Base-by-base conservation (phyloP, 352 stramenopile genomes). In the Globisporangium spinosum region DNA sequence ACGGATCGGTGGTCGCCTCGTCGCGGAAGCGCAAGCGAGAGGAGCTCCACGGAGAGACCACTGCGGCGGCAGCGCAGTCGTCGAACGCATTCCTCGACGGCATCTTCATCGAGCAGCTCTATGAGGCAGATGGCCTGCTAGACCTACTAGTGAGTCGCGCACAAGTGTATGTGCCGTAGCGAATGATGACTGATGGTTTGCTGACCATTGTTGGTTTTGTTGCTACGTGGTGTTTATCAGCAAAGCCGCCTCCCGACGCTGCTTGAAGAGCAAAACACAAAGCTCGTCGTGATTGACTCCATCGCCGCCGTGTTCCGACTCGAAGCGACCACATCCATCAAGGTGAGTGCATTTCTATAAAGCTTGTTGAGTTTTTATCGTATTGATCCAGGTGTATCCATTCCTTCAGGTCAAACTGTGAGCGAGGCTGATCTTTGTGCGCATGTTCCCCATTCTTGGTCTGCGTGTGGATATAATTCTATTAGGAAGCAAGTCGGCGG, bases 41-140 rank as follows among this genome's bases (percentile, higher is more conserved):
- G 32, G 20, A 61, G 8, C 54, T 27, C 38, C 7, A 27, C 7
- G 32, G 15, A n/a, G 58, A 45, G 35, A n/a, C 15, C 1, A 17
- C 20, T 3, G 5, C 20, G 8, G n/a, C 22, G 22, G 58, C n/a
- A 22, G 43, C n/a, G 34, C 22, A 40, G 20, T 51, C 51, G 13
- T 70, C 64, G 23, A 73, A 38, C 64, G 77, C 77, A 25, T 90
- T 93, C 45, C 72, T 95, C 27, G 83, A 95, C 68, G 70, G 74
- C 17, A 89, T 94, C 47, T 94, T 93, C 63, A 80, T 94, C 23
- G 82, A 94, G 61, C 80, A 91, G 68, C 72, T 91, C 35, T 92
- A 91, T 58, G 85, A 90, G 53, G 75, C 81, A 9, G 76, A 87
- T 3, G 83, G 85, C 43, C 76, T 94, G 0, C 68, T 93, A 35